These are phyloP conservation scores for Calonectria naviculata DNA, from an alignment of 2,329 filamentous ascomycete species.

Conservation along the genomic window DNA sequence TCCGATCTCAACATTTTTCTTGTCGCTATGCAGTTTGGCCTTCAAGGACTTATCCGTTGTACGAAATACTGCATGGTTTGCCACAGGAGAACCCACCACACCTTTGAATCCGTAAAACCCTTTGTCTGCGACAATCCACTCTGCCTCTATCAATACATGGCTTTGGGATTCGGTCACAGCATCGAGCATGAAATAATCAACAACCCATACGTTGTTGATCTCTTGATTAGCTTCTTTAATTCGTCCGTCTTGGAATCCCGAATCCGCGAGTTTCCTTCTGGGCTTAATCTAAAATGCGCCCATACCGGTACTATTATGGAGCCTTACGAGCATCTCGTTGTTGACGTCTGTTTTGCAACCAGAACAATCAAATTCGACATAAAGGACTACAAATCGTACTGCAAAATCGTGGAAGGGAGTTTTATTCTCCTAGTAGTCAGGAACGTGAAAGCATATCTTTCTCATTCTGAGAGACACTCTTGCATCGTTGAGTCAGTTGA, in stretches of 20 bases:
- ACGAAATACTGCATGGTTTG: constrained; percentile 91
- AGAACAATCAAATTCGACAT: constrained; percentile 25
- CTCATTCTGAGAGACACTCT: constrained; percentile 26
- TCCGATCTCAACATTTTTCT: constrained; percentile 65
- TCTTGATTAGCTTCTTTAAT: constrained; percentile 87
- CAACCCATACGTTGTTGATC: constrained; percentile 85
- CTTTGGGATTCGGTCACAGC: constrained; percentile 84
- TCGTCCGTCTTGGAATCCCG: constrained; percentile 56
- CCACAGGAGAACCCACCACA: constrained; percentile 72
- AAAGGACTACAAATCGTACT: constrained; percentile 26
- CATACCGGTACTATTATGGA: constrained; percentile 13
- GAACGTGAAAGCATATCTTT: background rate
- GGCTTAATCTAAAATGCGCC: constrained; percentile 52
- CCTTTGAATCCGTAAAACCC: constrained; percentile 78
- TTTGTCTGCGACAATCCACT: constrained; percentile 81
- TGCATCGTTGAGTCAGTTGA: constrained; percentile 28
- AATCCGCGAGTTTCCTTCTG: constrained; percentile 57
- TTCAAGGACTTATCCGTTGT: constrained; percentile 82
- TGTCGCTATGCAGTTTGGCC: constrained; percentile 77
- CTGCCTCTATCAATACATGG: constrained; percentile 90
- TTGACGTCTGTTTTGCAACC: constrained; percentile 26
- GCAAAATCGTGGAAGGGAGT: constrained; percentile 29
- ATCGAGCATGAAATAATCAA: constrained; percentile 86
- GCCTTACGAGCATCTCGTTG: constrained; percentile 1
- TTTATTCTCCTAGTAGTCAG: constrained; percentile 28